Base-by-base conservation (phyloP, 371 early-diverging fungal genomes). In the Mucor plumbeus region DNA sequence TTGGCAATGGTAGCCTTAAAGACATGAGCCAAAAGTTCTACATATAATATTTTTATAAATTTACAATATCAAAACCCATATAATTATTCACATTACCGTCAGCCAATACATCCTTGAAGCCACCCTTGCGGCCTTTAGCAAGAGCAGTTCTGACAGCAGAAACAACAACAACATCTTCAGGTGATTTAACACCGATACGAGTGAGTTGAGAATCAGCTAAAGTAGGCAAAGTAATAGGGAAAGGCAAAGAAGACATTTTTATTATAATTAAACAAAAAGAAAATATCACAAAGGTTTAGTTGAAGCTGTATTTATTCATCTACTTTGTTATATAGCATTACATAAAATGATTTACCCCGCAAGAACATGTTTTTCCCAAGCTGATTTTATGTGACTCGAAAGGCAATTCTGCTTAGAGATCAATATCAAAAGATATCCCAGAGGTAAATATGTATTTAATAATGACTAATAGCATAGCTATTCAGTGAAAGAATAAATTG, bases 61-160 rank as follows among this genome's bases (percentile, higher is more conserved):
- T 26, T 26, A 26, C 26, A 26, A 3, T 26, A 1, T 26, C 3
- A 26, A 3, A 26, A 26, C 1, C 3, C 26, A 1, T 26, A 26
- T 26, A 26, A 26, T 26, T 26, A 26, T 3, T 26, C 8, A n/a
- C 11, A 48, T 61, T 65, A 73, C 73, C 73, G 74, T 86, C 85
- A 68, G 96, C 95, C 69, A 91, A 88, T 43, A 93, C 90, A 73
- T 97, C 98, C 77, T 94, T 95, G 86, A 99, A 96, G 40, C 89
- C 93, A 77, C 99, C 99, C 85, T 94, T 95, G 72, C 93, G 91
- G 35, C 95, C 94, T 63, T 92, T 93, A 65, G 92, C 90, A 65
- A 98, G 88, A 54, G 99, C 93, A 33, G 98, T 95, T 79, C 99
- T 94, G 72, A 94, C 81, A 62, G 95, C 95, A 70, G 89, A 80